Conservation (phyloP, 768 basidiomycete genomes). For the Lentinus brumalis region DNA sequence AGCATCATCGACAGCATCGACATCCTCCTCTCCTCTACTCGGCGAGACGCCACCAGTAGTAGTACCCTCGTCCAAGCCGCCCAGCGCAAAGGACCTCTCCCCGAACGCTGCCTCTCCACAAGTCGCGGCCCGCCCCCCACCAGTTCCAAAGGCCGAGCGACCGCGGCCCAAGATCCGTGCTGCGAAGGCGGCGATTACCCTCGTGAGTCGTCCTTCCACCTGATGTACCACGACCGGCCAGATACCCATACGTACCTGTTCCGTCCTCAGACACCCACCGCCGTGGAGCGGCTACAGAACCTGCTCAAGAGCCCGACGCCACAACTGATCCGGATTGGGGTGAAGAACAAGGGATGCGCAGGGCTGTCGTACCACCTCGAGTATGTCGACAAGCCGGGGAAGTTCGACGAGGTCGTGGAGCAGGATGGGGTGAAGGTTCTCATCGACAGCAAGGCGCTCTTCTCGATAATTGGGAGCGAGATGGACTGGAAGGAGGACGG, state of each 20-base stretch:
- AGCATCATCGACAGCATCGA: constrained; percentile 1
- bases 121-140: constrained; percentile 70
- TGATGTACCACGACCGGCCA: background rate
- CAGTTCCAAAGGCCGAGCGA: constrained; percentile 63
- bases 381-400: constrained; percentile 86
- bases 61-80: constrained; percentile 38
- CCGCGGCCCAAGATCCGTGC: constrained; percentile 67
- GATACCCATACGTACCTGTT: background rate
- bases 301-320: constrained; percentile 84
- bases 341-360: constrained; percentile 97
- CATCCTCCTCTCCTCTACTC: constrained; percentile 23
- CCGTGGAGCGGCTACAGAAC: constrained; percentile 70
- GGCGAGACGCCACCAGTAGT: constrained; percentile 56
- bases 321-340: constrained; percentile 91
- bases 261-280: constrained; percentile 67
- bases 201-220: constrained; percentile 44
- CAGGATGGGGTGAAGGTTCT: constrained; percentile 94
- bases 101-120: constrained; percentile 70
- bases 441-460: constrained; percentile 95
- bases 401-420: constrained; percentile 95
- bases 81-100: constrained; percentile 40
- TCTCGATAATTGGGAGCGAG: constrained; percentile 97
- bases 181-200: constrained; percentile 74
- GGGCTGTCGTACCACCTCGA: constrained; percentile 91
- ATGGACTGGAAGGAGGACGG: constrained; percentile 99